phyloP scores from a whole-genome alignment of 2,329 filamentous ascomycete species.

The Sclerotinia trifoliorum region DNA sequence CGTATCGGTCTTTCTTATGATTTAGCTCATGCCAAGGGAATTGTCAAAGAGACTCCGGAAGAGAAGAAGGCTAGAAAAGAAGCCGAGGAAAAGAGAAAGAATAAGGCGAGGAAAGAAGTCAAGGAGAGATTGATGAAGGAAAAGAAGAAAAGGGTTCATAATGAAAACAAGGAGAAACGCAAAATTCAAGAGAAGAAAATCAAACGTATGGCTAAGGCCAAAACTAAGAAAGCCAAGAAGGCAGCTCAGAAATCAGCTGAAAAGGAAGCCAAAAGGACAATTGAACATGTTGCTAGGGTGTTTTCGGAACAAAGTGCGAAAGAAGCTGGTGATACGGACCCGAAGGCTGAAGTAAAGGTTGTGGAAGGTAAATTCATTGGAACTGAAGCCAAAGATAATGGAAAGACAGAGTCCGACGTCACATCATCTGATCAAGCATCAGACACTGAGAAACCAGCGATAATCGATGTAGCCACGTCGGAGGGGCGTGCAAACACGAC shows the following conservation, averaged over 20 bases:
- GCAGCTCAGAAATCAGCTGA: constrained; percentile 25
- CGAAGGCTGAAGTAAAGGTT: constrained; percentile 17
- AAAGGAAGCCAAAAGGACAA: constrained; percentile 17
- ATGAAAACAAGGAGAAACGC: constrained; percentile 25
- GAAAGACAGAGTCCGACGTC: background rate
- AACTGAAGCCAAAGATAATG: constrained; percentile 16
- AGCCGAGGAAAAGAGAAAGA: constrained; percentile 45
- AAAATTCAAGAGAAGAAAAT: constrained; percentile 22
- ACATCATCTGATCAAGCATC: background rate
- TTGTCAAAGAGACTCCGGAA: constrained; percentile 46
- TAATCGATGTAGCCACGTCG: background rate
- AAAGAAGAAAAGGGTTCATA: constrained; percentile 35
- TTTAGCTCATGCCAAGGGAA: constrained; percentile 58
- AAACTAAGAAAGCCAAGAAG: constrained; percentile 25
- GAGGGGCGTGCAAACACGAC: background rate
- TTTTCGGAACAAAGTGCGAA: constrained; percentile 11
- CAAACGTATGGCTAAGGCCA: constrained; percentile 25
- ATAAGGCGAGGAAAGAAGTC: constrained; percentile 42
- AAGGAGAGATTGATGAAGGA: constrained; percentile 40
- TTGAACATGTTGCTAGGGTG: background rate
- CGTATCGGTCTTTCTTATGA: constrained; percentile 61
- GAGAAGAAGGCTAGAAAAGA: constrained; percentile 47
- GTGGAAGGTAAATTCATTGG: background rate
- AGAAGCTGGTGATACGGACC: background rate
- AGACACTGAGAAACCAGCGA: background rate